phyloP scores from a whole-genome alignment of 2,329 filamentous ascomycete species.

The Blastomyces silverae region DNA sequence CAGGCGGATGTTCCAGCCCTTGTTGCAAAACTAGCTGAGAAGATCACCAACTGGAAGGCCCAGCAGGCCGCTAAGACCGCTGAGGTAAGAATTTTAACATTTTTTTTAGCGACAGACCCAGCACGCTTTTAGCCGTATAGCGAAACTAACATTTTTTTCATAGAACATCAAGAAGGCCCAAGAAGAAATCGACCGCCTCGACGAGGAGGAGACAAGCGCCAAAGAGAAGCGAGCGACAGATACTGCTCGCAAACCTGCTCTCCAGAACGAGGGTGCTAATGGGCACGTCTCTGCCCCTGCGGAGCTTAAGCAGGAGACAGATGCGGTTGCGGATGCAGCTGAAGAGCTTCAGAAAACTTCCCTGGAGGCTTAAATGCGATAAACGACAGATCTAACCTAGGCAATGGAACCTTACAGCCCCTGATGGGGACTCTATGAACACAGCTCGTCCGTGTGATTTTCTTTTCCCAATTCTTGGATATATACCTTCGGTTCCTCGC shows the following conservation, averaged over 20 bases:
- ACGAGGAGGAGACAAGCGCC: slow-evolving; percentile 59
- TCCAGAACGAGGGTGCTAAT: slow-evolving; percentile 48
- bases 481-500: background rate
- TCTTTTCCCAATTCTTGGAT: slow-evolving; percentile 7
- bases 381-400: background rate
- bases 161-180: slow-evolving; percentile 96
- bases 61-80: slow-evolving; percentile 86
- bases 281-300: slow-evolving; percentile 48
- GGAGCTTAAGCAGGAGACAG: slow-evolving; percentile 52
- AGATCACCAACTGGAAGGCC: slow-evolving; percentile 83
- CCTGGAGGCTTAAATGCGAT: slow-evolving; percentile 48
- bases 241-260: slow-evolving; percentile 48
- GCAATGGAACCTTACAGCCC: background rate
- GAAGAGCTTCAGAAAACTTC: slow-evolving; percentile 56
- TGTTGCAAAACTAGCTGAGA: slow-evolving; percentile 84
- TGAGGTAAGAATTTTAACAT: slow-evolving; percentile 58
- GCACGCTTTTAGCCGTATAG: background rate
- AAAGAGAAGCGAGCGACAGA: slow-evolving; percentile 43
- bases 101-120: background rate
- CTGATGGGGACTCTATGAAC: background rate
- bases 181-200: slow-evolving; percentile 84
- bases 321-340: slow-evolving; percentile 52
- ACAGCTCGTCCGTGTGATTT: background rate
- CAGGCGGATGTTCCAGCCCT: slow-evolving; percentile 71
- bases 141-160: slow-evolving; percentile 14